Conservation (phyloP, 257 asterid species). For the Coffea eugenioides region DNA sequence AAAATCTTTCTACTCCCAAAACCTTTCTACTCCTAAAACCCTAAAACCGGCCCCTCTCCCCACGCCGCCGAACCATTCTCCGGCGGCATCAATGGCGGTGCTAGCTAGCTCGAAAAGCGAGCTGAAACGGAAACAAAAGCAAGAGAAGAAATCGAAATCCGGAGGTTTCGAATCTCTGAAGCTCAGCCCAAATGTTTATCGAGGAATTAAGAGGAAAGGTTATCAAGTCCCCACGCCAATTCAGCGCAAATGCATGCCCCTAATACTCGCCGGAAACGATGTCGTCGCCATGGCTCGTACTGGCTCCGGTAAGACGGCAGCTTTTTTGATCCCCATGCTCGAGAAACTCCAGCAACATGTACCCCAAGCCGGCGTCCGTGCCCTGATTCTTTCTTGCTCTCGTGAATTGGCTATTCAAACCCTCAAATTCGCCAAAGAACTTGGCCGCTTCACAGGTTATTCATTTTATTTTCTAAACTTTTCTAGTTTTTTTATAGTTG, state of each 20-base stretch:
- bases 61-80: too few relatives aligned
- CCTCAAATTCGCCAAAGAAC: conserved; percentile 67
- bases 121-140: conserved; percentile 45
- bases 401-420: conserved; percentile 98
- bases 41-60: not conserved
- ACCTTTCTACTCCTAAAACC: not conserved
- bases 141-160: conserved; percentile 73
- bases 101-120: conserved; percentile 63
- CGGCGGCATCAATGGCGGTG: conserved; percentile 25
- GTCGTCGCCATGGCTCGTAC: conserved; percentile 99
- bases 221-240: conserved; percentile 93
- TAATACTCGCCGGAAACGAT: conserved; percentile 67
- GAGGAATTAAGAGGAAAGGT: conserved; percentile 81
- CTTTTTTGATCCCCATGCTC: conserved; percentile 88
- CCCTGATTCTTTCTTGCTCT: conserved; percentile 83
- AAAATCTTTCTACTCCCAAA: not conserved
- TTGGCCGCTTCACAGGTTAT: conserved; percentile 81
- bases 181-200: conserved; percentile 54
- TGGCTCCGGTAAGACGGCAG: conserved; percentile 95
- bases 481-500: not conserved
- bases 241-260: conserved; percentile 89
- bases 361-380: conserved; percentile 90
- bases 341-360: conserved; percentile 84
- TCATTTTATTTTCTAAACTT: not conserved
- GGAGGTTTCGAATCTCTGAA: conserved; percentile 90